Evolutionary conservation across 192 early-diverging fungal species (phyloP), one percentile per base, ranked within the genome.

Genomic region (Glomus cerebriforme): DNA sequence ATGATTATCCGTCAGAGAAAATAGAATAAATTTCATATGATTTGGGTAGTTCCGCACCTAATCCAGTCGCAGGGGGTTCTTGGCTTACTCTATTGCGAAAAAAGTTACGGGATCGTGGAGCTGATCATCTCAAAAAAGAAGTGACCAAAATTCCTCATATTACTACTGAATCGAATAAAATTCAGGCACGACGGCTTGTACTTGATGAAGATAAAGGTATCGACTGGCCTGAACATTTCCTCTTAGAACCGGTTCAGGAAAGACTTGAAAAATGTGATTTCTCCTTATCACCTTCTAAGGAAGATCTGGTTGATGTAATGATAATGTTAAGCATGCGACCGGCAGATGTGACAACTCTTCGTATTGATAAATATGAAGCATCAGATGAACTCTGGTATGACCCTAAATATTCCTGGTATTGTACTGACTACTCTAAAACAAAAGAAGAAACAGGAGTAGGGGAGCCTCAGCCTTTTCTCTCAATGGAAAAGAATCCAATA

Each of bases 271-370:
- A 69, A 13, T 69, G 34, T n/a, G 34, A 69, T 35, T 35, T 69
- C 2, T 24, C 67, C 27, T 34, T 34, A 3, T 43, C 39, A 1
- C 39, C 39, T 24, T 35, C 67, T 22, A 69, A 34, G 67, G 4
- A 69, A 69, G 34, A 69, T 69, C 32, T 35, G 32, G 32, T 69
- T 10, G 34, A 69, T 35, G 10, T 69, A 69, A 69, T 69, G 67
- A 69, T 69, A 69, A 69, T 69, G 67, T 69, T 69, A 37, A 35
- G 5, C 34, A 69, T 69, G 67, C 13, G 67, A 26, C n/a, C 67
- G 32, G 67, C 67, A 35, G 34, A 69, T 69, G 67, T 69, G 2
- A 19, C 32, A 37, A n/a, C 2, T 43, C 67, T 69, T 69, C 10
- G 3, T 69, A 69, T 69, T 69, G 39, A 43, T 43, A 34, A 69